Conservation (phyloP, 192 early-diverging fungal genomes). For the Coemansia asiatica region DNA sequence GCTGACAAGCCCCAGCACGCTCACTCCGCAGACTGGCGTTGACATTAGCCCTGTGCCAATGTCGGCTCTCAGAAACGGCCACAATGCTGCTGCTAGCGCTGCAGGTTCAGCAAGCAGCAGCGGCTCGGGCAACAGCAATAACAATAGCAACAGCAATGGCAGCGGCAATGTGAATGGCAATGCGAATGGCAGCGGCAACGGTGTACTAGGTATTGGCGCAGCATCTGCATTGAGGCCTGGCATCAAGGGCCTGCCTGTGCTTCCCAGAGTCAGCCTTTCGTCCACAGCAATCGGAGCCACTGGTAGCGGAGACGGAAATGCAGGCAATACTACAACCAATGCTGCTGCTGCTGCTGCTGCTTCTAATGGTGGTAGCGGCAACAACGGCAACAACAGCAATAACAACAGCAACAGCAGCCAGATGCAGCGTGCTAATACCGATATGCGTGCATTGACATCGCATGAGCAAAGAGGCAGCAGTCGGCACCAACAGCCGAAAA, state of each 20-base stretch:
- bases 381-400: constrained; percentile 2
- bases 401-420: constrained; percentile 13
- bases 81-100: constrained; percentile 10
- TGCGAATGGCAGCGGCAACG: background rate
- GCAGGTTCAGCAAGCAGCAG: constrained; percentile 1
- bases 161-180: background rate
- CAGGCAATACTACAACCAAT: too few relatives aligned
- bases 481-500: constrained; percentile 11
- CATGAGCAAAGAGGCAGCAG: constrained; percentile 7
- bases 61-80: constrained; percentile 27
- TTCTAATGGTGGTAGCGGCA: background rate
- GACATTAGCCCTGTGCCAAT: constrained; percentile 16
- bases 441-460: constrained; percentile 31
- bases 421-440: constrained; percentile 45
- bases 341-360: too few relatives aligned
- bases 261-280: constrained; percentile 34
- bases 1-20: background rate
- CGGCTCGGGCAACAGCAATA: background rate
- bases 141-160: background rate
- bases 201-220: background rate
- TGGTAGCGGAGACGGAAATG: background rate
- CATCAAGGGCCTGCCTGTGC: constrained; percentile 29
- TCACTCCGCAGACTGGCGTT: constrained; percentile 7
- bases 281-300: constrained; percentile 27
- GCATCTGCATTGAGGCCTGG: background rate